phyloP scores from a whole-genome alignment of 2,329 filamentous ascomycete species.

The Elsinoe necatrix region DNA sequence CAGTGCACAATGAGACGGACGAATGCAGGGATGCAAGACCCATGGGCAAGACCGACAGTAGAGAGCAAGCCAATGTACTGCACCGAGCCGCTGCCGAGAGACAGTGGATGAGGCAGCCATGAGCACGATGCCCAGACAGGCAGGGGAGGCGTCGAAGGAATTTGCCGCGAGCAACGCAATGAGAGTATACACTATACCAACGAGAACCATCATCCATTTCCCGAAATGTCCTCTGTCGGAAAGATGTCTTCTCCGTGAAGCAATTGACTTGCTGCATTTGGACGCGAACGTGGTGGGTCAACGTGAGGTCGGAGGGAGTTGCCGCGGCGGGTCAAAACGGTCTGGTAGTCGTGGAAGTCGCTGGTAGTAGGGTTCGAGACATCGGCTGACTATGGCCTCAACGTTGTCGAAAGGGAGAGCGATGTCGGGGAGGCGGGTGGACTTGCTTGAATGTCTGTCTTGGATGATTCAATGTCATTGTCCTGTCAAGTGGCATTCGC shows the following conservation, averaged over 20 bases:
- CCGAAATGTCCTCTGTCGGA: background rate
- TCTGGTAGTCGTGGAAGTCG: background rate
- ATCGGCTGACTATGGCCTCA: background rate
- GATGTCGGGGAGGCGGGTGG: constrained; percentile 7
- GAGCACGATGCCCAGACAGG: background rate
- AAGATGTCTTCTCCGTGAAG: background rate
- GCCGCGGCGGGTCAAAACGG: background rate
- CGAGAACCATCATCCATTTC: background rate
- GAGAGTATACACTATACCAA: background rate
- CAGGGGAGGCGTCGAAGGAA: background rate
- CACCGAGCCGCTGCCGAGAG: too few relatives aligned
- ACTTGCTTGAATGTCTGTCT: background rate
- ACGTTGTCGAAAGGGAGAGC: background rate
- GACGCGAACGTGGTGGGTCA: background rate
- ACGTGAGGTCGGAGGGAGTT: background rate
- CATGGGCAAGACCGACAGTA: too few relatives aligned
- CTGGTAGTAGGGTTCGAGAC: background rate
- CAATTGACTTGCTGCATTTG: background rate
- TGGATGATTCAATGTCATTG: background rate
- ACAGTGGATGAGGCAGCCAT: background rate
- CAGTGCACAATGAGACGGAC: too few relatives aligned
- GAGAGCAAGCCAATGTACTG: too few relatives aligned
- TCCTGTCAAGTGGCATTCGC: too few relatives aligned
- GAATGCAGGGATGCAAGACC: too few relatives aligned
- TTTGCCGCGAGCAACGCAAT: background rate